Conservation (phyloP, 2,329 filamentous ascomycete genomes). For the Botrytis sinoallii region DNA sequence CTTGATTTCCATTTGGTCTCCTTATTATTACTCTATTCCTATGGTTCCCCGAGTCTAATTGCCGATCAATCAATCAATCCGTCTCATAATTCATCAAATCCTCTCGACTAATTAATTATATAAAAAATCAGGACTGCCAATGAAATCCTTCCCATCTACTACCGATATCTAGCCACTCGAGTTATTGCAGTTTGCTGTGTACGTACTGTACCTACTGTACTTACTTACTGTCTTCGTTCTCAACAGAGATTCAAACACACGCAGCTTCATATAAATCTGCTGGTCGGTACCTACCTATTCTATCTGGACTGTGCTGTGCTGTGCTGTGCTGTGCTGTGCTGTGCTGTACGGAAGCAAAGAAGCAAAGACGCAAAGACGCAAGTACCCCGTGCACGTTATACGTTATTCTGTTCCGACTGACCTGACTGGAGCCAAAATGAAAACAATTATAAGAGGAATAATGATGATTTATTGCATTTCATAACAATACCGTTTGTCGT, state of each 20-base stretch:
- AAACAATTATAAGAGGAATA: neutral
- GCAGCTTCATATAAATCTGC: neutral
- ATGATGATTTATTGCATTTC: neutral
- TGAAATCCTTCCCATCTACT: neutral
- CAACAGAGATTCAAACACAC: neutral
- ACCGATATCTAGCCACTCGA: neutral
- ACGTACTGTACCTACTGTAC: neutral
- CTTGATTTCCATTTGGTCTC: neutral
- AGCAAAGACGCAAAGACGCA: neutral
- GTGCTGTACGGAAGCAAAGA: neutral
- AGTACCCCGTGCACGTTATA: neutral
- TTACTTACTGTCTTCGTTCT: neutral
- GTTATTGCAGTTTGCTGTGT: neutral
- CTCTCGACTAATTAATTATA: neutral
- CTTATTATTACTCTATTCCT: neutral
- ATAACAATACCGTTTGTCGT: neutral
- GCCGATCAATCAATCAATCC: neutral
- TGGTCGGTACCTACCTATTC: neutral
- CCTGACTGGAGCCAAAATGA: neutral
- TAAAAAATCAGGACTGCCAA: neutral
- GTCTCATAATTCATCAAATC: neutral
- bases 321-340: neutral
- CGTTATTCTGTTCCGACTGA: neutral
- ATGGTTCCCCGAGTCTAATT: constrained; percentile 8
- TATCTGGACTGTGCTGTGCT: neutral